Evolutionary conservation across 352 stramenopile species (phyloP).

Genomic region (Blastocystis sp.): DNA sequence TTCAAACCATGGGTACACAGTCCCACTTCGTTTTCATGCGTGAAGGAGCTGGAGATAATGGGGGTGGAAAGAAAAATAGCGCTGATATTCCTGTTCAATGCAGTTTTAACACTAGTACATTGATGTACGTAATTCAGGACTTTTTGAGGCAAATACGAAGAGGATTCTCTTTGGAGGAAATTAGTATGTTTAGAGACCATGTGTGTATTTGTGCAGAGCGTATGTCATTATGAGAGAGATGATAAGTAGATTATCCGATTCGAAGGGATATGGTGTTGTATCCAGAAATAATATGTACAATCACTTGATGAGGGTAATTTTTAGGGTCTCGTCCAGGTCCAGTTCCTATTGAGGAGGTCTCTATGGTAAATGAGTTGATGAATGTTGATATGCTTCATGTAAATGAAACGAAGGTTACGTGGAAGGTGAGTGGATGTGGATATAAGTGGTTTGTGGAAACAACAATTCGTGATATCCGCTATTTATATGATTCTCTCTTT

Average conservation of each 20-base stretch:
- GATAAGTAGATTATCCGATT: slow-evolving; percentile 29
- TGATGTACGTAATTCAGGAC: slow-evolving; percentile 2
- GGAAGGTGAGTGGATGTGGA: slow-evolving; percentile 15
- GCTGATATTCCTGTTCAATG: slow-evolving; percentile 16
- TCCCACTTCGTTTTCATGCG: slow-evolving; percentile 42
- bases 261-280: neutral
- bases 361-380: neutral
- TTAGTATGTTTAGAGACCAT: neutral
- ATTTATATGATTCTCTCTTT: neutral
- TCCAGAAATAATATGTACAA: slow-evolving; percentile 5
- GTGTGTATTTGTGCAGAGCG: neutral
- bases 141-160: neutral
- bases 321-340: neutral
- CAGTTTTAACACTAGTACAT: neutral
- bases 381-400: neutral
- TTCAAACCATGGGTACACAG: neutral
- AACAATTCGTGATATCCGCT: neutral
- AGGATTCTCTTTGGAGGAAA: neutral
- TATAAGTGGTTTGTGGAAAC: slow-evolving; percentile 11
- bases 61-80: neutral
- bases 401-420: neutral
- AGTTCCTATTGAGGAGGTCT: slow-evolving; percentile 36
- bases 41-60: neutral
- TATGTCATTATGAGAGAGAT: neutral
- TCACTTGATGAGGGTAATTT: neutral